Evolutionary conservation across 371 early-diverging fungal genomes (phyloP), one percentile per base, ranked within the genome.

Genomic region (Apophysomyces variabilis): DNA sequence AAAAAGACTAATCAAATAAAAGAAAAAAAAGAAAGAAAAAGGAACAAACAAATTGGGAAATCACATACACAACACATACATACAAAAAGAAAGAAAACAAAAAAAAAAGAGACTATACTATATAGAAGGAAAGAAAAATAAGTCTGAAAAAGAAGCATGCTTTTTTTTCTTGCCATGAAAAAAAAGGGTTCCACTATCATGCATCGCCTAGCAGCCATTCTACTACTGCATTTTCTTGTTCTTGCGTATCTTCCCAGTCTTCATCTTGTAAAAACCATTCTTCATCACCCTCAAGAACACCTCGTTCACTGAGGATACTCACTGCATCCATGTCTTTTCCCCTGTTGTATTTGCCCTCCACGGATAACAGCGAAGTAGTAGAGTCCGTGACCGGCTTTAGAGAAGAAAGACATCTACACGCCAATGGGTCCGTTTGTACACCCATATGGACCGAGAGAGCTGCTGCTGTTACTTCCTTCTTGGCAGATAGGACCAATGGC

Each of bases 141-240:
- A 39, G n/a, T 58, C 14, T 58, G 32, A 26, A 26, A 26, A 26
- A 26, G 32, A 26, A 26, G 32, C 54, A 54, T 4, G 13, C 1
- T 58, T 14, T 58, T 58, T 18, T 18, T 18, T 18, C 18, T 18
- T 18, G 18, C 18, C 18, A 18, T 18, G 18, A 18, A 18, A 18
- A 18, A 18, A 18, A 18, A 18, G 18, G 18, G 18, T 18, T 18
- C 18, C 18, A 36, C 3, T 18, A 35, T 61, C 65, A 69, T 21
- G 69, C 65, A 46, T 70, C 66, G 61, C 72, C 72, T 3, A 72
- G 59, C 12, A 72, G 61, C 72, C 72, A 72, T 58, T 68, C 68
- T n/a, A 68, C 72, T 2, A 72, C 72, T 35, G 72, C 68, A 16
- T 37, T 57, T 62, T 72, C 72, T 60, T 66, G 66, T 11, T 72